These are phyloP conservation scores for Skeletonema costatum DNA, from an alignment of 108 stramenopile species.

Conservation along the genomic window DNA sequence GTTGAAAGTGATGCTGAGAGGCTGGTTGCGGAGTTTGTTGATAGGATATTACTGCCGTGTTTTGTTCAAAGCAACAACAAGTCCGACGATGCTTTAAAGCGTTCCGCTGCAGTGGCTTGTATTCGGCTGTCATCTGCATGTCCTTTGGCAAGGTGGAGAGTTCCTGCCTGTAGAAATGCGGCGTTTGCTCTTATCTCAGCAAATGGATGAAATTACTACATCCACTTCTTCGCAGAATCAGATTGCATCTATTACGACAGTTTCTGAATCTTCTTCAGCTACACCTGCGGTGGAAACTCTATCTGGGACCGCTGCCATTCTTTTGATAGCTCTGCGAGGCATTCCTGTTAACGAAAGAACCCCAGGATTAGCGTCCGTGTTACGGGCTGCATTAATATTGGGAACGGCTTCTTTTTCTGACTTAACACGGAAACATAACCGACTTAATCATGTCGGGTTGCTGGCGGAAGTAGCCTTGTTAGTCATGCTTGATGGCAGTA, in stretches of 20 bases:
- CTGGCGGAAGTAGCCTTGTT: constrained; percentile 65
- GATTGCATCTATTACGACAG: not conserved
- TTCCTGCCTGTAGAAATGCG: constrained; percentile 45
- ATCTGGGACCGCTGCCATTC: constrained; percentile 48
- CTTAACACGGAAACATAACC: constrained; percentile 31
- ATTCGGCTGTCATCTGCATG: constrained; percentile 67
- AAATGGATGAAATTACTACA: constrained; percentile 23
- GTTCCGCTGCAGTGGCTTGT: constrained; percentile 47
- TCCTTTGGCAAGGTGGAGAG: constrained; percentile 63
- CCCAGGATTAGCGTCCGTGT: constrained; percentile 39
- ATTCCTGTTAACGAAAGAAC: constrained; percentile 62
- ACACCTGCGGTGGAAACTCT: constrained; percentile 35
- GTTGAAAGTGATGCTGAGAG: constrained; percentile 44
- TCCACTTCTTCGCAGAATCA: not conserved
- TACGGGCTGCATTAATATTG: constrained; percentile 38
- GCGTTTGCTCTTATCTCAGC: constrained; percentile 52
- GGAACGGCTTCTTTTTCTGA: constrained; percentile 21
- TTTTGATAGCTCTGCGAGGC: constrained; percentile 61
- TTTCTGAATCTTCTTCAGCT: constrained; percentile 11
- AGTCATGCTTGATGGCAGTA: constrained; percentile 70
- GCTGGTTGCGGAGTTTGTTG: constrained; percentile 40
- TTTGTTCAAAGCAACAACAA: constrained; percentile 35
- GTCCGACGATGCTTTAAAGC: constrained; percentile 5
- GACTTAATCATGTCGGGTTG: constrained; percentile 58
- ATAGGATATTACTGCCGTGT: constrained; percentile 52